Conservation (phyloP, 352 stramenopile species). For the Phytophthora pseudosyringae region DNA sequence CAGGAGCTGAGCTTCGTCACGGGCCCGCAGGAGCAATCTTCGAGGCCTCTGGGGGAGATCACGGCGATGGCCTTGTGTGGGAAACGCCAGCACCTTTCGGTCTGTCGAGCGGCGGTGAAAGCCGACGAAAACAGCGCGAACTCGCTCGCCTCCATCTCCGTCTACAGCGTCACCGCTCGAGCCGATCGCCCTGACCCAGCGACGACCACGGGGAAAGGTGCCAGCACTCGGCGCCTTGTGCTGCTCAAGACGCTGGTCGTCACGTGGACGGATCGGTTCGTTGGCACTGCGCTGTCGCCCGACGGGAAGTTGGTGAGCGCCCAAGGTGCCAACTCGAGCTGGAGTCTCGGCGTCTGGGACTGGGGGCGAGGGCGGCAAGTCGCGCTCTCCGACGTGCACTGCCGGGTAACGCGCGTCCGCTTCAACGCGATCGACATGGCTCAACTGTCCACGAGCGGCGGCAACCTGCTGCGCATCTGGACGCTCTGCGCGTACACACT, state of each 20-base stretch:
- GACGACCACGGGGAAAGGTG: constrained; percentile 5
- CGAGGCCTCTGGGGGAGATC: constrained; percentile 58
- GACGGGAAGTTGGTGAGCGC: constrained; percentile 74
- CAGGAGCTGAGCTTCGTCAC: constrained; percentile 67
- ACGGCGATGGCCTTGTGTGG: constrained; percentile 70
- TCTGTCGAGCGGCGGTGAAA: constrained; percentile 60
- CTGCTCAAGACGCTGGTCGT: constrained; percentile 60
- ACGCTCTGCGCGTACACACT: constrained; percentile 77
- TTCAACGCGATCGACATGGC: constrained; percentile 86
- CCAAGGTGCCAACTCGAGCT: constrained; percentile 58
- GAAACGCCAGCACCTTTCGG: constrained; percentile 56
- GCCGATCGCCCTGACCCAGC: background rate
- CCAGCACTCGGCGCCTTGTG: constrained; percentile 14
- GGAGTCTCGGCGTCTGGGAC: constrained; percentile 79
- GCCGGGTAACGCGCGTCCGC: constrained; percentile 68
- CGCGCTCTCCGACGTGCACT: constrained; percentile 68
- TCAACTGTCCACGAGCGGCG: constrained; percentile 75
- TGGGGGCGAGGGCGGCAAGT: constrained; percentile 75
- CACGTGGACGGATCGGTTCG: constrained; percentile 58
- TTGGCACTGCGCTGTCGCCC: constrained; percentile 59
- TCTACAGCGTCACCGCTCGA: constrained; percentile 38
- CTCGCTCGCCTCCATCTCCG: constrained; percentile 38
- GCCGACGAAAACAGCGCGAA: constrained; percentile 13
- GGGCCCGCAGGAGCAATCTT: constrained; percentile 18
- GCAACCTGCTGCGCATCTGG: constrained; percentile 77